Evolutionary conservation across 805 yeast species (phyloP), one percentile per base, ranked within the genome.

Genomic region (Kodamaea sagamina): DNA sequence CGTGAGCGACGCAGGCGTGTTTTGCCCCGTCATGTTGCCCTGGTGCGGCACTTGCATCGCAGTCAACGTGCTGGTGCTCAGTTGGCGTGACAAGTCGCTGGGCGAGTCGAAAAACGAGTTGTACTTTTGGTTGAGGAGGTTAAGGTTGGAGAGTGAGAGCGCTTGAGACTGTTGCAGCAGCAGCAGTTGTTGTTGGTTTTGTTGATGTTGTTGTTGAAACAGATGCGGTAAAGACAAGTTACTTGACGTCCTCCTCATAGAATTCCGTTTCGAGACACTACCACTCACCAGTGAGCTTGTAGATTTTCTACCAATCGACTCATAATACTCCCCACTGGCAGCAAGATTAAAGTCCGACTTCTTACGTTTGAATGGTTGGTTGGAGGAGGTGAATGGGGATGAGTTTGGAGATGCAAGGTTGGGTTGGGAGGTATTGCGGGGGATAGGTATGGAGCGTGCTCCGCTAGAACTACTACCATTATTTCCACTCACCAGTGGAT

Each of bases 321-420:
- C 62, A 25, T 34, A 46, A 34, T 42, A 45, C 10, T 48, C 51
- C 10, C 39, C 42, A 25, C 36, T 42, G 19, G 34, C 38, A 4
- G 51, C 41, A n/a, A 62, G 52, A 42, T 55, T 64, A 15, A 63
- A 47, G 32, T 69, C 74, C 1, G 71, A 61, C 55, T 68, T 70
- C 44, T 69, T 70, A n/a, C 76, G 47, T 52, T 71, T 71, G 49
- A 68, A 70, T 40, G 58, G 69, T 51, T 63, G 68, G 37, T 52
- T 58, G n/a, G 44, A 41, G 32, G 11, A 22, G 12, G 38, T 35
- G 17, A 35, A 18, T 6, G 42, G 52, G 26, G 51, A 42, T 3
- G 50, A 36, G 7, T 47, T 40, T 19, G 49, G 45, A 10, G 47
- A 35, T 4, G 41, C 32, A 11, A 32, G 19, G 27, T 38, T 42